Percentiles rank a stretch among this genome's conserved stretches.
Evolutionary conservation across 148 eudicot genomes (phyloP).

Genomic region (Arctostaphylos glauca): DNA sequence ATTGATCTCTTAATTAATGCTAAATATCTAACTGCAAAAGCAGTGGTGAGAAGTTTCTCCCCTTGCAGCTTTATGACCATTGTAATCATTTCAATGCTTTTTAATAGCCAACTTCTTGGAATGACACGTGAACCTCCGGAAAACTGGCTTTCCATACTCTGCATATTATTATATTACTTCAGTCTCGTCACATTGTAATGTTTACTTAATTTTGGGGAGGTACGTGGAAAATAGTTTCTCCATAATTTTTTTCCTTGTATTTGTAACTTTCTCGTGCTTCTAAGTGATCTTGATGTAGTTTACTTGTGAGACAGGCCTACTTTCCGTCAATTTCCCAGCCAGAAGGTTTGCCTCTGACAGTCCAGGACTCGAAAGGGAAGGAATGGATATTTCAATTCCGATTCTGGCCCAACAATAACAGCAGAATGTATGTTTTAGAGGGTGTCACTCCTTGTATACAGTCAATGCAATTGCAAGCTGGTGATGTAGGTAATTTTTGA

Average conservation of each 20-base stretch:
- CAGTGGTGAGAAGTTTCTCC: neutral
- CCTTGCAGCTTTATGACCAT: neutral
- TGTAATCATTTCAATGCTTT: neutral
- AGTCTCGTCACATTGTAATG: neutral
- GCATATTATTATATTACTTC: neutral
- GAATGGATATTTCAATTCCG: conserved; percentile 73
- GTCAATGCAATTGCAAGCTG: conserved; percentile 71
- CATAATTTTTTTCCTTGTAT: neutral
- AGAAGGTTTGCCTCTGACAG: conserved; percentile 63
- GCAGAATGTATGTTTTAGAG: conserved; percentile 81
- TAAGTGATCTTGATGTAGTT: neutral
- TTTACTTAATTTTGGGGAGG: neutral
- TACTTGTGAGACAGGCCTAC: conserved; percentile 43
- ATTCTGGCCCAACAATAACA: conserved; percentile 75
- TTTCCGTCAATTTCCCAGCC: conserved; percentile 64
- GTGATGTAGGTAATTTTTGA: conserved; percentile 58
- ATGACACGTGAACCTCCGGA: neutral
- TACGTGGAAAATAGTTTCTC: neutral
- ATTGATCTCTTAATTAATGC: too few species aligned
- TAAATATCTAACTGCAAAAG: too few species aligned
- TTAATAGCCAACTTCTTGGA: neutral
- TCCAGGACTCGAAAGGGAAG: conserved; percentile 66
- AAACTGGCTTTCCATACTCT: neutral
- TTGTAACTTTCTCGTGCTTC: neutral
- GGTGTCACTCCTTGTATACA: conserved; percentile 74